phyloP scores from a whole-genome alignment of 352 stramenopile genomes.

The Phytophthora chlamydospora region DNA sequence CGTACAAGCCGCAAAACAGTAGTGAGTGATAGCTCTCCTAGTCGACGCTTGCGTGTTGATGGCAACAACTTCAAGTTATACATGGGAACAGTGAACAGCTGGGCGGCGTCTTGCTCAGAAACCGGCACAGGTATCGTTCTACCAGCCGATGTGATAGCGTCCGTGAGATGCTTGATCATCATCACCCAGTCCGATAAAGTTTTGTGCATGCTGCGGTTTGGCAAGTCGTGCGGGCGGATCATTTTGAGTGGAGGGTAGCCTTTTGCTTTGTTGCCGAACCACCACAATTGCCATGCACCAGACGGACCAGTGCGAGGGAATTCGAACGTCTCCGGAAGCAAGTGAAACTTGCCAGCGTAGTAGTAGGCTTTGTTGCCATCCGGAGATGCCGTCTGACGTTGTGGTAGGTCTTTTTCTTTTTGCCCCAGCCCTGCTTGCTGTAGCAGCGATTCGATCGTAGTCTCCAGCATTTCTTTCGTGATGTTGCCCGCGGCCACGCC shows the following conservation, averaged over 20 bases:
- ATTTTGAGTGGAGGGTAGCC: slow-evolving; percentile 13
- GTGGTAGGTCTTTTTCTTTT: not conserved
- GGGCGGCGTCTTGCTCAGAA: not conserved
- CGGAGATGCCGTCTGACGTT: not conserved
- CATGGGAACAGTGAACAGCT: not conserved
- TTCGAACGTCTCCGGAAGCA: slow-evolving; percentile 14
- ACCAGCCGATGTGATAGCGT: slow-evolving; percentile 1
- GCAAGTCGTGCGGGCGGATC: slow-evolving; percentile 10
- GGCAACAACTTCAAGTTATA: not conserved
- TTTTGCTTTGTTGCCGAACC: slow-evolving; percentile 14
- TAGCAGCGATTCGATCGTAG: slow-evolving; percentile 4
- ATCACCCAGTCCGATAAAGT: slow-evolving; percentile 12
- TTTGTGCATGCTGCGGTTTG: slow-evolving; percentile 6
- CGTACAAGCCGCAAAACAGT: slow-evolving; percentile 2
- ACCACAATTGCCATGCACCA: slow-evolving; percentile 16
- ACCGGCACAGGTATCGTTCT: not conserved
- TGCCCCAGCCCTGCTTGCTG: not conserved
- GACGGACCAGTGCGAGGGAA: slow-evolving; percentile 14
- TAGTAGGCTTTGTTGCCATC: slow-evolving; percentile 3
- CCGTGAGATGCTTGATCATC: slow-evolving; percentile 7
- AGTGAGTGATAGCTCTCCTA: slow-evolving; percentile 1
- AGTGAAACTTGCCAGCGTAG: slow-evolving; percentile 18
- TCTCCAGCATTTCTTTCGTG: slow-evolving; percentile 9
- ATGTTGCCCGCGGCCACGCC: slow-evolving; percentile 14
- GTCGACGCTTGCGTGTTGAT: not conserved